Conservation (phyloP, 306 rosid genomes). For the Pyrus communis region DNA sequence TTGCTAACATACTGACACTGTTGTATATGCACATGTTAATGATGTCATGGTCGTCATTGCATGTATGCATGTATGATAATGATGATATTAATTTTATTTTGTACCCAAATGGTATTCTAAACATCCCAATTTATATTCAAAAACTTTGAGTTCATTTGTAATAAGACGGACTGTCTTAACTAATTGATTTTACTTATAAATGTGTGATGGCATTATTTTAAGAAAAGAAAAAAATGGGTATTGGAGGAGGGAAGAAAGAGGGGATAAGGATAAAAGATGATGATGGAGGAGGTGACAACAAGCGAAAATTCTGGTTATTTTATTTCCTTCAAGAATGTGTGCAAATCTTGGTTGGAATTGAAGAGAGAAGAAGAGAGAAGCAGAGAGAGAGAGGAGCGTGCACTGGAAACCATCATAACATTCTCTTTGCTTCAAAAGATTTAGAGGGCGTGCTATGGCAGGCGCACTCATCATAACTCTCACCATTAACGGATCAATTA, state of each 20-base stretch:
- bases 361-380: not conserved
- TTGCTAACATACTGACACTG: not conserved
- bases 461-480: conserved; percentile 60
- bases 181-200: no score
- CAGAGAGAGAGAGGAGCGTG: conserved; percentile 51
- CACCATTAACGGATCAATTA: conserved; percentile 25
- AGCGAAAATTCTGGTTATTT: conserved; percentile 38
- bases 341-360: conserved; percentile 34
- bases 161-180: fast-evolving
- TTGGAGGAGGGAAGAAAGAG: not conserved
- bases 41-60: not conserved
- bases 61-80: conserved; percentile 1
- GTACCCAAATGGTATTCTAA: not conserved
- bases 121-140: no score
- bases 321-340: conserved; percentile 49
- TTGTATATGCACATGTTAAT: not conserved
- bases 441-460: conserved; percentile 58
- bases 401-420: conserved; percentile 57
- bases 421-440: conserved; percentile 64
- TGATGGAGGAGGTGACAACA: conserved; percentile 39
- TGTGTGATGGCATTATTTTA: not conserved
- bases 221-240: not conserved
- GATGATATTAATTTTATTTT: no score
- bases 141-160: not conserved
- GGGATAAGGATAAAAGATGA: conserved; percentile 31